Evolutionary conservation across 805 yeast genomes (phyloP), one percentile per base, ranked within the genome.

Genomic region (Sporopachydermia lactativora): DNA sequence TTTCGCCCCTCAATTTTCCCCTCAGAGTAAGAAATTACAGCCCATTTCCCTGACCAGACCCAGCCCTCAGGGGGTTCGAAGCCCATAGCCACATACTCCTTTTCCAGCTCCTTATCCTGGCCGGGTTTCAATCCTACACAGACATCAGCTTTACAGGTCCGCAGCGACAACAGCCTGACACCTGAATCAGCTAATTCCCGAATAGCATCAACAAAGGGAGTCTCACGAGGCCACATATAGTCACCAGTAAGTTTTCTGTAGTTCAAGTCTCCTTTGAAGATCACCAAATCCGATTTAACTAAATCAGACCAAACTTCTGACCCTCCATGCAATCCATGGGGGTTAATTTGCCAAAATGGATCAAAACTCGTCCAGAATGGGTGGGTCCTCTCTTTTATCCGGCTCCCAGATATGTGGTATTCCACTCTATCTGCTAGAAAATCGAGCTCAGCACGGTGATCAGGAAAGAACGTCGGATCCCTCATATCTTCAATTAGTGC

Each of bases 121-220:
- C 95, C 96, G 34, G 65, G 68, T 18, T 54, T 43, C 47, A 92
- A 70, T 1, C 94, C 97, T 35, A 83, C 96, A 41, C 81, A 77
- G 4, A 88, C 97, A 56, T 92, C 98, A 1, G 97, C 96, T 61
- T 92, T 92, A 58, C 95, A 80, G 2, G 97, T 92, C 65, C 99
- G 76, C 51, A 92, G 68, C 24, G 94, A 73, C 43, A 85, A 64
- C 18, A 84, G 50, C 13, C 75, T 77, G 41, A 92, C 63, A 5
- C 77, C 77, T 19, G 77, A 69, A 0, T 59, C 48, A 1, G 81
- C 80, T 48, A 89, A 66, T 3, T 73, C 70, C 42, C 81, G 82
- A 44, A 89, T 70, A 3, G 95, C 89, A 0, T 60, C 57, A 3
- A 45, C 49, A 63, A 89, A 94, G 2, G 86, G 70, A 0, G 95